Conservation (phyloP, 257 asterid species). For the Solanum ossicruentum region DNA sequence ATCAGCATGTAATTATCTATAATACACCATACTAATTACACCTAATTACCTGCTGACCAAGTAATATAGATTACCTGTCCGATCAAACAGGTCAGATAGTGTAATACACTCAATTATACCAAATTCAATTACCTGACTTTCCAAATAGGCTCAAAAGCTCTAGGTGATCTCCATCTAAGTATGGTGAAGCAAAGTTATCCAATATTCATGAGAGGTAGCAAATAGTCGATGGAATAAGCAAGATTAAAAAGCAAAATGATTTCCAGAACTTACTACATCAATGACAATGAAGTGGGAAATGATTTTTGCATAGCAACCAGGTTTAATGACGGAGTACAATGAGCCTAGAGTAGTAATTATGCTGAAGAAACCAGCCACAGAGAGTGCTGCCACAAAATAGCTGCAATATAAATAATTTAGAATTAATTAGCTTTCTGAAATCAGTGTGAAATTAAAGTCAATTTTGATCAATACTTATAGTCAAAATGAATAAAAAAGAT, state of each 20-base stretch:
- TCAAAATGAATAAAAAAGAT: background rate
- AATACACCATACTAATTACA: too few species aligned
- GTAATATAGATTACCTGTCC: too few species aligned
- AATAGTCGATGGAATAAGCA: background rate
- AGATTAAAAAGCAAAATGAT: background rate
- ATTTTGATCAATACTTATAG: background rate
- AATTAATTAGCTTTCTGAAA: background rate
- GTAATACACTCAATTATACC: too few species aligned
- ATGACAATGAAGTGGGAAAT: slow-evolving; percentile 22
- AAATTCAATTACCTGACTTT: too few species aligned
- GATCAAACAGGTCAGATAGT: too few species aligned
- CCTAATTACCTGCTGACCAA: too few species aligned
- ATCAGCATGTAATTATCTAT: too few species aligned
- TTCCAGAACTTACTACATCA: slow-evolving; percentile 28
- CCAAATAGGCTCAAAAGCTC: too few species aligned
- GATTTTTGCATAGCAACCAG: slow-evolving; percentile 10
- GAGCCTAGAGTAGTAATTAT: slow-evolving; percentile 18
- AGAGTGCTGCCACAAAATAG: slow-evolving; percentile 30
- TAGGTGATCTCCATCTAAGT: background rate
- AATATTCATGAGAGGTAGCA: background rate
- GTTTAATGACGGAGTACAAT: slow-evolving; percentile 18
- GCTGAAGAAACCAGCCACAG: slow-evolving; percentile 27
- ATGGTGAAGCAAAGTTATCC: background rate
- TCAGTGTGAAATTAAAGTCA: background rate
- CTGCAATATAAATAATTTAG: slow-evolving; percentile 11